Evolutionary conservation across 2,329 filamentous ascomycete species (phyloP), one percentile per base, ranked within the genome.

Genomic region (Fusarium sp.): DNA sequence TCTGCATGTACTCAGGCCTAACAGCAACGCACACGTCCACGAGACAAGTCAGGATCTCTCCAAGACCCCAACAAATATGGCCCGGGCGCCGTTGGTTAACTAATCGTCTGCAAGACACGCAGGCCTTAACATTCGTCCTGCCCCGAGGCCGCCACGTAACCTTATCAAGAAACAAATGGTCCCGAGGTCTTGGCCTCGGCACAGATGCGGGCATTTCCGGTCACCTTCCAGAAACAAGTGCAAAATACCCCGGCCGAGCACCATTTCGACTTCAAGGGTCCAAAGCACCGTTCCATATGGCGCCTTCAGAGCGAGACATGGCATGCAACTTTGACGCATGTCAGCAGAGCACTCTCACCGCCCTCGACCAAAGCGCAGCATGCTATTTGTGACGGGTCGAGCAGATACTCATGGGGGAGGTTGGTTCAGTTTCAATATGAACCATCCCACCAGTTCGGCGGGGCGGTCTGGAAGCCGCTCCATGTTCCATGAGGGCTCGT

Each of bases 331-430:
- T 64, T 35, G 48, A 69, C 41, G 72, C 72, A 75, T 43, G 59
- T 75, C 72, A 75, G 72, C 72, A 73, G 65, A 70, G 58, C 59
- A 61, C 54, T 64, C 54, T 64, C 72, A 73, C 72, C 72, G 72
- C 72, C 59, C 72, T 74, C 66, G 34, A 58, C 62, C 52, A 50
- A 41, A 64, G 54, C 25, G 35, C 45, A 74, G 50, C 50, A 63
- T 74, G 57, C 61, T 52, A 56, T 63, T 72, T 75, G 48, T 45
- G 71, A 57, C 54, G 67, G 62, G 18, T 52, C 37, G 30, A 67
- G 35, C 54, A 69, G 52, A 70, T 63, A 50, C 45, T 30, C 54
- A 63, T 64, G 35, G 16, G 43, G 43, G 43, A 32, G 30, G 14
- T 25, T 45, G 41, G 39, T 48, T 50, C 54, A 66, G 54, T 9